Evolutionary conservation across 2,329 filamentous ascomycete genomes (phyloP).

Genomic region (Chrysoporthe cubensis): DNA sequence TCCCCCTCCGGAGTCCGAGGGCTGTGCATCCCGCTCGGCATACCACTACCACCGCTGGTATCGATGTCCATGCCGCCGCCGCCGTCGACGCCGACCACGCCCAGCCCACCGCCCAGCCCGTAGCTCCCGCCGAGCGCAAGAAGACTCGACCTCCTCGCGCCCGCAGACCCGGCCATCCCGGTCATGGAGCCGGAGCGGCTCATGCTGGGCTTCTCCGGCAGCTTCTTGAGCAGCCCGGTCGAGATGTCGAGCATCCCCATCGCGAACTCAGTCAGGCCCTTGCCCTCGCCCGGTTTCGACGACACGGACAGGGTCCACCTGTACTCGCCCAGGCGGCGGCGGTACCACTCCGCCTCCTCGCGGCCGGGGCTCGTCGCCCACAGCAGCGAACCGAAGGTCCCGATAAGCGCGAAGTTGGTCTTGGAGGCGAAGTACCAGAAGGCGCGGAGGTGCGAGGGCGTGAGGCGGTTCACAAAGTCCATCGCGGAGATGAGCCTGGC

Average conservation of each 20-base stretch:
- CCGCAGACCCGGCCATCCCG: constrained; percentile 54
- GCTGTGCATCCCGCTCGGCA: constrained; percentile 54
- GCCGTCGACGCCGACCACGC: constrained; percentile 31
- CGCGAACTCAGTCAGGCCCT: constrained; percentile 68
- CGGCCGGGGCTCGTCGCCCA: constrained; percentile 86
- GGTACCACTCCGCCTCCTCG: constrained; percentile 93
- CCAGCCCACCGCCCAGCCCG: constrained; percentile 26
- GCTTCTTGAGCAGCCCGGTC: constrained; percentile 68
- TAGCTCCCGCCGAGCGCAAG: constrained; percentile 41
- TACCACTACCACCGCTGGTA: constrained; percentile 44
- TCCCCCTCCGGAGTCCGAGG: constrained; percentile 43
- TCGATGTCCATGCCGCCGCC: constrained; percentile 41
- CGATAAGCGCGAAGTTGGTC: constrained; percentile 92
- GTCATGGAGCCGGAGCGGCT: constrained; percentile 56
- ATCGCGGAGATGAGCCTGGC: constrained; percentile 93
- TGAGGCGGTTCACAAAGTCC: constrained; percentile 95
- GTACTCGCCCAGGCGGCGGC: constrained; percentile 82
- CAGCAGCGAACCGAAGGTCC: constrained; percentile 87
- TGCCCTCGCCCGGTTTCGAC: constrained; percentile 68
- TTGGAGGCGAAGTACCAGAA: constrained; percentile 93
- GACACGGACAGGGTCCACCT: constrained; percentile 92
- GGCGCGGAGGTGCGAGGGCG: constrained; percentile 80
- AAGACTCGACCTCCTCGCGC: constrained; percentile 42
- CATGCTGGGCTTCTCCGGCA: constrained; percentile 72
- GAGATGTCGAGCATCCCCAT: constrained; percentile 78